Conservation (phyloP, 2,329 filamentous ascomycete genomes). For the Ophiostoma montium region DNA sequence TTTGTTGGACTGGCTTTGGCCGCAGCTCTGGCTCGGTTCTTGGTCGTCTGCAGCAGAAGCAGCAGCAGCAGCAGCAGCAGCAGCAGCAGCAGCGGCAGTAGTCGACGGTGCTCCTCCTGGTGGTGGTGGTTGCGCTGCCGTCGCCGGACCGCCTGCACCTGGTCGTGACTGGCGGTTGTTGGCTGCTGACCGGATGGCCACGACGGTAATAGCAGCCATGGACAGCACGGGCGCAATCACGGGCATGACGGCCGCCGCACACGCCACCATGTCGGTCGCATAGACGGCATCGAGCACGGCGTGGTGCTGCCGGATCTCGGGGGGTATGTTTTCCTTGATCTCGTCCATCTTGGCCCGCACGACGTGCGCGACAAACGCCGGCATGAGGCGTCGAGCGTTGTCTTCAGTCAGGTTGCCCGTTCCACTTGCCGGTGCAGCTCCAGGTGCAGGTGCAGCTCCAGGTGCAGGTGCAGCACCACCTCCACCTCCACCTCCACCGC, state of each 20-base stretch:
- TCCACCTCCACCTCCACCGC: too few species aligned
- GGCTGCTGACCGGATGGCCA: background rate
- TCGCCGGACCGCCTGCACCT: too few species aligned
- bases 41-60: too few species aligned
- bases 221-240: conserved; percentile 2
- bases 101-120: too few species aligned
- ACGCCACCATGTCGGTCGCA: conserved; percentile 23
- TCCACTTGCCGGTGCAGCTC: too few species aligned
- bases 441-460: too few species aligned
- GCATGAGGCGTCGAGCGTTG: conserved; percentile 11
- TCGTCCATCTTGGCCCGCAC: conserved; percentile 17
- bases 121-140: background rate
- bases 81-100: too few species aligned
- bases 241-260: conserved; percentile 20
- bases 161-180: background rate
- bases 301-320: conserved; percentile 16
- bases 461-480: too few species aligned
- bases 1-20: background rate
- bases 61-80: too few species aligned
- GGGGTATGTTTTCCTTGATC: conserved; percentile 15
- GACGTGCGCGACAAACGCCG: conserved; percentile 13
- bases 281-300: conserved; percentile 22
- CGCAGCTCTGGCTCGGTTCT: background rate
- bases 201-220: conserved; percentile 1
- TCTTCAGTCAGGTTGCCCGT: conserved; percentile 9